Conservation (phyloP, 1,139 yeast species). For the Arxiozyma telluris region DNA sequence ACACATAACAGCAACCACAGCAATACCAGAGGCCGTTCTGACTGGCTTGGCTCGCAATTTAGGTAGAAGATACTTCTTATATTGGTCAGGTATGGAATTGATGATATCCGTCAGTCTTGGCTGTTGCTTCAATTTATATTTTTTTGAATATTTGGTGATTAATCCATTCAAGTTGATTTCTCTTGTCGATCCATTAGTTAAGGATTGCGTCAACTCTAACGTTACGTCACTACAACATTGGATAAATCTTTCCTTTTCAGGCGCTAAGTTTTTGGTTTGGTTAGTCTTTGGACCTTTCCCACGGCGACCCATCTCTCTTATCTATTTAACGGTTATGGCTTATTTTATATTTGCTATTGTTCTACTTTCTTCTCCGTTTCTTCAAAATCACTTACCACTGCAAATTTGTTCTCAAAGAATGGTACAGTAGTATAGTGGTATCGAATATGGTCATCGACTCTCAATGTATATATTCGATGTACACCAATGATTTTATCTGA, state of each 20-base stretch:
- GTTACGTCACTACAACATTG: conserved; percentile 93
- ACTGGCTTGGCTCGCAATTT: conserved; percentile 96
- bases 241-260: conserved; percentile 86
- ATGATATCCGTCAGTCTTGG: conserved; percentile 94
- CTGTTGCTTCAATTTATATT: conserved; percentile 82
- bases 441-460: no score
- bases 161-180: conserved; percentile 88
- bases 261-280: conserved; percentile 51
- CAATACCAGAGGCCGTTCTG: conserved; percentile 96
- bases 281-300: conserved; percentile 33
- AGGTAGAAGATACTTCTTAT: conserved; percentile 83
- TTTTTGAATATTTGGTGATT: conserved; percentile 76
- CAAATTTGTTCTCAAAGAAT: no score
- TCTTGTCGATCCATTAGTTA: conserved; percentile 46
- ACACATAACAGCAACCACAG: conserved; percentile 99
- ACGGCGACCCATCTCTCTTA: conserved; percentile 27
- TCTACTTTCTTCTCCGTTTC: neutral
- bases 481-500: neutral
- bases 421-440: no score
- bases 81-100: conserved; percentile 91
- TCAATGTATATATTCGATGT: no score
- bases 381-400: no score
- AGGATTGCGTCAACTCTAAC: conserved; percentile 71
- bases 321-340: neutral
- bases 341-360: neutral